Conservation (phyloP, 164 flowering plant genomes). For the Euptelea pleiosperma region DNA sequence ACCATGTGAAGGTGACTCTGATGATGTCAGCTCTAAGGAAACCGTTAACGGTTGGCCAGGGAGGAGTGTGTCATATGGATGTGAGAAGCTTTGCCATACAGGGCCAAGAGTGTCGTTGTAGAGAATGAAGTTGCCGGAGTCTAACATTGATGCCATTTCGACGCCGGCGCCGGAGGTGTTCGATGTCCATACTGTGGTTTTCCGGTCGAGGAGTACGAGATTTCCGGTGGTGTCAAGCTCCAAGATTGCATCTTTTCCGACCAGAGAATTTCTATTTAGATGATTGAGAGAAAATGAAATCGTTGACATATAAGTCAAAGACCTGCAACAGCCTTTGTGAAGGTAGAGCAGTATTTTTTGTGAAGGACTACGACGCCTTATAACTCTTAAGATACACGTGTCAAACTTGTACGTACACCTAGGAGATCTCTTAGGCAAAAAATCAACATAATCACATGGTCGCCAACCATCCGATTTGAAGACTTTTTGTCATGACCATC, state of each 20-base stretch:
- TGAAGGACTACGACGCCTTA: background rate
- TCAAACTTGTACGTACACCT: background rate
- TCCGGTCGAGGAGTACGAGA: conserved; percentile 48
- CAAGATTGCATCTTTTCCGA: conserved; percentile 52
- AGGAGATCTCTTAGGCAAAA: too few species aligned
- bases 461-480: background rate
- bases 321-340: conserved; percentile 33
- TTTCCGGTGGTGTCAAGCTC: conserved; percentile 66
- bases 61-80: conserved; percentile 80
- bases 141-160: conserved; percentile 46
- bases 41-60: conserved; percentile 67
- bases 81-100: conserved; percentile 64
- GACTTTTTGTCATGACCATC: background rate
- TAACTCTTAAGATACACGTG: background rate
- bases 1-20: conserved; percentile 30
- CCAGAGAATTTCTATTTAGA: conserved; percentile 62
- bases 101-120: conserved; percentile 18
- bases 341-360: background rate
- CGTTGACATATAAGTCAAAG: conserved; percentile 31
- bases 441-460: background rate
- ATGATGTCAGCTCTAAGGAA: conserved; percentile 49
- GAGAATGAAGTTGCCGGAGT: conserved; percentile 71
- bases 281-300: conserved; percentile 38
- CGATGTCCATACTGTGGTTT: conserved; percentile 55
- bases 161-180: conserved; percentile 57